Evolutionary conservation across 1,284 basidiomycete species (phyloP).

Genomic region (Trametes hirsuta): DNA sequence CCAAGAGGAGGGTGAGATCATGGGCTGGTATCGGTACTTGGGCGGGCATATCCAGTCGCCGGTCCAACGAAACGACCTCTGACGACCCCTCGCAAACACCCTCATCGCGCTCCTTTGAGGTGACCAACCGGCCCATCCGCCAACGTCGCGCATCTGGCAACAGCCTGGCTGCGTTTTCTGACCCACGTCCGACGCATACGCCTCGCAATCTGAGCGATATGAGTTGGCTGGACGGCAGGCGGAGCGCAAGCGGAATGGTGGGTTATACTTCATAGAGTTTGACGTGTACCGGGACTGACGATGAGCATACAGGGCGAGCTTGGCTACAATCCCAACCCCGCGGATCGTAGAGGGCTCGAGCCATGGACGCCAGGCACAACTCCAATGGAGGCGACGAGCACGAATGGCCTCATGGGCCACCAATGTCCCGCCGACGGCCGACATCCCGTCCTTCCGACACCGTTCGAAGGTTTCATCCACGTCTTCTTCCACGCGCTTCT

Average conservation of each 20-base stretch:
- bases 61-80: slow-evolving; percentile 32
- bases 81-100: slow-evolving; percentile 32
- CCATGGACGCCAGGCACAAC: slow-evolving; percentile 55
- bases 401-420: slow-evolving; percentile 39
- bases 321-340: slow-evolving; percentile 58
- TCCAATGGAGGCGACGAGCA: slow-evolving; percentile 45
- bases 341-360: slow-evolving; percentile 34
- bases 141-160: slow-evolving; percentile 50
- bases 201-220: slow-evolving; percentile 65
- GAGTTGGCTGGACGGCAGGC: slow-evolving; percentile 73
- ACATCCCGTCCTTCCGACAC: slow-evolving; percentile 43
- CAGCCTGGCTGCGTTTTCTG: slow-evolving; percentile 46
- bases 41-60: slow-evolving; percentile 27
- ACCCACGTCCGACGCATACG: slow-evolving; percentile 42
- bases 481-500: slow-evolving; percentile 59
- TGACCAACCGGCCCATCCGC: slow-evolving; percentile 65
- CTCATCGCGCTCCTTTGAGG: slow-evolving; percentile 62
- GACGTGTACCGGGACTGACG: slow-evolving; percentile 6
- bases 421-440: slow-evolving; percentile 4
- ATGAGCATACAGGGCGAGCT: slow-evolving; percentile 58
- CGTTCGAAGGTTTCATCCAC: slow-evolving; percentile 48
- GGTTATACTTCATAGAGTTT: slow-evolving; percentile 34
- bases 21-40: slow-evolving; percentile 31
- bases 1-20: slow-evolving; percentile 27
- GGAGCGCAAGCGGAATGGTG: slow-evolving; percentile 70